Base-by-base conservation (phyloP, 805 yeast species). In the Wickerhamia fluorescens region DNA sequence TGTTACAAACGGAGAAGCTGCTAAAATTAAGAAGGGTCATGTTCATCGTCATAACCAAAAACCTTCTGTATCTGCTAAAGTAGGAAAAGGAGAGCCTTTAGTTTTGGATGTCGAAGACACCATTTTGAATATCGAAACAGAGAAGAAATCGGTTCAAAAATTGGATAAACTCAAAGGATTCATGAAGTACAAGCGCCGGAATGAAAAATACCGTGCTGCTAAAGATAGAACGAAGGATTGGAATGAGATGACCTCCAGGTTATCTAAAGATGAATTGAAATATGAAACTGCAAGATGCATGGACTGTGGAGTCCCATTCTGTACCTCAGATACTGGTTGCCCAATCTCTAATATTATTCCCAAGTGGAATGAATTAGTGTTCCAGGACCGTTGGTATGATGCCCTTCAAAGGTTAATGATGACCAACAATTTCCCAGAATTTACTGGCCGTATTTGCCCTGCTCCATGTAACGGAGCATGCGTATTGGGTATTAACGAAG, bases 261-360 rank as follows among this genome's bases (percentile, higher is more conserved):
- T 89, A 45, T 67, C 86, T 33, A 82, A 84, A 59, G 87, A 82
- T 29, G 97, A 92, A 43, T 78, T 89, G 49, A 74, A 78, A 54
- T 74, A 71, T 54, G 96, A 89, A 66, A 84, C 97, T 34, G 96
- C 97, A 10, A 77, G 98, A 60, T 89, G 98, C 72, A 89, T 92
- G 95, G 97, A 89, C 62, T 89, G 98, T 70, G 98, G 98, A 68
- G 94, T 92, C 46, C 98, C 98, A 35, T 89, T 89, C 75, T 89
- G 98, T 70, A 94, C 89, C 51, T 81, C 95, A 27, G 97, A 89
- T 58, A 83, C 95, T 24, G 98, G 98, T 36, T 89, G 98, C 66
- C 98, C 98, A 30, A 82, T 89, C 42, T 87, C 96, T 30, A 89
- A 89, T 61, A 78, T 89, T 45, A 89, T 89, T 66, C 98, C 98